A percentile compares a stretch with the other conserved stretches of the same genome.
phyloP scores from a whole-genome alignment of 148 eudicot species.

The Camellia sinensis region DNA sequence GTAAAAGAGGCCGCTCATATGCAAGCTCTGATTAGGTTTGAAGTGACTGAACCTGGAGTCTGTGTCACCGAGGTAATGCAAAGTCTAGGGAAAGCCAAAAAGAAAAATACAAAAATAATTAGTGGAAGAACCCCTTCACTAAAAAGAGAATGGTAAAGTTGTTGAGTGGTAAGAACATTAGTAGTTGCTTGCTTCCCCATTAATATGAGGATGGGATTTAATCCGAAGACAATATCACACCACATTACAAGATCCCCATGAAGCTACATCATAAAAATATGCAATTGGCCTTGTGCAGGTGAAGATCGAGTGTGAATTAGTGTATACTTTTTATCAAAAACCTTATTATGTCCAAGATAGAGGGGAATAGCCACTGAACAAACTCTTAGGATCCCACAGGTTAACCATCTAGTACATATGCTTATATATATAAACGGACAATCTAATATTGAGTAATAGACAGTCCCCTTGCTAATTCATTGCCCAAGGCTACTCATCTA shows the following conservation, averaged over 20 bases:
- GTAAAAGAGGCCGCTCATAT: background rate
- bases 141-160: background rate
- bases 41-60: background rate
- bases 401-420: too few relatives aligned
- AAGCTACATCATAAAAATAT: too few relatives aligned
- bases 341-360: background rate
- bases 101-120: constrained; percentile 20
- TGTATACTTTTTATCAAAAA: background rate
- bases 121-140: constrained; percentile 19
- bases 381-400: too few relatives aligned
- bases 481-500: background rate
- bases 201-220: background rate
- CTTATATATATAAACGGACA: too few relatives aligned
- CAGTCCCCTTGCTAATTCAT: background rate
- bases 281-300: background rate
- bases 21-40: background rate
- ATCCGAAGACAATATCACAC: background rate
- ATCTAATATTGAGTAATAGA: too few relatives aligned
- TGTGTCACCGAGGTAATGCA: constrained; percentile 59
- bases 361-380: background rate
- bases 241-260: background rate
- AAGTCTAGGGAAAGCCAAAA: constrained; percentile 37
- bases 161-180: background rate
- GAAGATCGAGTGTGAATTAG: background rate
- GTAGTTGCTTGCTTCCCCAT: background rate